Evolutionary conservation across 805 yeast genomes (phyloP).

Genomic region (Blastobotrys robertii): DNA sequence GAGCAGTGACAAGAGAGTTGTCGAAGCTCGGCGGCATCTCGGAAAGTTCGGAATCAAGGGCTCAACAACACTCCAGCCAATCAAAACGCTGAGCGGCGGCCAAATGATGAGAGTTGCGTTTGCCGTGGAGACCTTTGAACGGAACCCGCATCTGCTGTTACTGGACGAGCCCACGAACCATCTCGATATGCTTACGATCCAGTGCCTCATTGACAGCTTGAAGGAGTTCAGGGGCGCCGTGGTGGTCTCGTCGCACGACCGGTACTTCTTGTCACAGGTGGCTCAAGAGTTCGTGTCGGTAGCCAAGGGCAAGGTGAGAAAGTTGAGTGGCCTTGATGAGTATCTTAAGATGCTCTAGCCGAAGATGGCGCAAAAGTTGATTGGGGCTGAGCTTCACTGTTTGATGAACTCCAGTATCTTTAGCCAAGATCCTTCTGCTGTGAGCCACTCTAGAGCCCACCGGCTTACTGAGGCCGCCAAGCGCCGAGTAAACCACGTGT

Average conservation of each 20-base stretch:
- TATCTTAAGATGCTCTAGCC: too few relatives aligned
- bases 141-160: constrained; percentile 91
- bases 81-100: constrained; percentile 96
- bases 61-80: constrained; percentile 93
- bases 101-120: constrained; percentile 96
- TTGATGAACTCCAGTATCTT: too few relatives aligned
- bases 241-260: constrained; percentile 95
- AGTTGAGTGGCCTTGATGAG: too few relatives aligned
- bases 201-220: constrained; percentile 95
- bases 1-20: background rate
- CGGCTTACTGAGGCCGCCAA: too few relatives aligned
- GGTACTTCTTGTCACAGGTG: constrained; percentile 91
- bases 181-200: constrained; percentile 52
- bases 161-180: constrained; percentile 98
- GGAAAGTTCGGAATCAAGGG: constrained; percentile 76
- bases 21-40: constrained; percentile 79
- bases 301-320: too few relatives aligned
- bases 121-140: constrained; percentile 97
- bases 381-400: too few relatives aligned
- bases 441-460: too few relatives aligned
- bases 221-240: constrained; percentile 98
- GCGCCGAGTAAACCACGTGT: too few relatives aligned
- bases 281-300: too few relatives aligned
- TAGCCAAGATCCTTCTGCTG: too few relatives aligned
- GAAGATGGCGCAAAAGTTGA: too few relatives aligned